These are phyloP conservation scores for Mrakia hoshinonis DNA, from an alignment of 768 basidiomycete species.

Conservation along the genomic window DNA sequence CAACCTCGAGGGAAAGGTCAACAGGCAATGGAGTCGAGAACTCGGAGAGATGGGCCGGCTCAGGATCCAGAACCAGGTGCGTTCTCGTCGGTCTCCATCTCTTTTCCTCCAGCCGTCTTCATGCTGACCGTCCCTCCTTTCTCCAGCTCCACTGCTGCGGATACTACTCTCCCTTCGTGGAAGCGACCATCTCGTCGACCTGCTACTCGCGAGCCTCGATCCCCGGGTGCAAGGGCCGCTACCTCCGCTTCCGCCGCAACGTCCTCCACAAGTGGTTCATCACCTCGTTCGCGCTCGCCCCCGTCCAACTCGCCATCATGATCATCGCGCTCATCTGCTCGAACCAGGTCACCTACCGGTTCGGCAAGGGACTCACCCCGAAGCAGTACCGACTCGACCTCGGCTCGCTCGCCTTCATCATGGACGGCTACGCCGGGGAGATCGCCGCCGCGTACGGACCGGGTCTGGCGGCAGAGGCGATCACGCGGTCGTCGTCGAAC, in stretches of 20 bases:
- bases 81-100: constrained; percentile 7
- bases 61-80: constrained; percentile 55
- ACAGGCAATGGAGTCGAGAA: constrained; percentile 61
- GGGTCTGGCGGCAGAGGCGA: constrained; percentile 54
- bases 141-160: constrained; percentile 65
- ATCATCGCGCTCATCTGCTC: constrained; percentile 59
- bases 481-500: constrained; percentile 53
- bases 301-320: constrained; percentile 58
- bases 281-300: constrained; percentile 57
- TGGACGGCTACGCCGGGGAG: constrained; percentile 74
- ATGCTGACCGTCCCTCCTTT: constrained; percentile 2
- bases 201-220: constrained; percentile 65
- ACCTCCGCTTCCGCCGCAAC: constrained; percentile 51
- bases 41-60: constrained; percentile 56
- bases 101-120: background rate
- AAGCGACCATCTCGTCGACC: constrained; percentile 63
- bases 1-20: constrained; percentile 74
- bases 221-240: constrained; percentile 64
- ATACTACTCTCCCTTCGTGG: constrained; percentile 69
- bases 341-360: constrained; percentile 77
- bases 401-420: constrained; percentile 68
- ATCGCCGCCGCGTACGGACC: constrained; percentile 65
- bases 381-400: constrained; percentile 68
- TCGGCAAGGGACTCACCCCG: constrained; percentile 81
- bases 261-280: constrained; percentile 60